A percentile compares a stretch with the other conserved stretches of the same genome.
phyloP scores from a whole-genome alignment of 1,139 yeast species.

The Scheffersomyces lignicola region DNA sequence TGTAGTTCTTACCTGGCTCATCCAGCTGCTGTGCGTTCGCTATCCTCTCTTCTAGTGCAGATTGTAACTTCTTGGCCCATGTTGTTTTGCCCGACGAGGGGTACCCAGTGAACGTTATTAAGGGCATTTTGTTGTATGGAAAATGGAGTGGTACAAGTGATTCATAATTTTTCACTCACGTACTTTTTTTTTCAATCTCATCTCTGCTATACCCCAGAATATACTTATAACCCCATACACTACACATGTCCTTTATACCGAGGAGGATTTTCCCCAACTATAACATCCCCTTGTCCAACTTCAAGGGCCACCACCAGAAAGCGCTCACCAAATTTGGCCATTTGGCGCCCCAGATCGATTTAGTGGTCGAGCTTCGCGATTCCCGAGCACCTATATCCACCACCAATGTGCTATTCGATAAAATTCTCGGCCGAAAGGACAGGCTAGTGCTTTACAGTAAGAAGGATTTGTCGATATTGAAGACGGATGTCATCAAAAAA shows the following conservation, averaged over 20 bases:
- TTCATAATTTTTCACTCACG: not conserved
- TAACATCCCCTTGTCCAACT: slow-evolving; percentile 70
- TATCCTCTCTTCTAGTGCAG: slow-evolving; percentile 50
- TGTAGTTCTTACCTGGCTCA: slow-evolving; percentile 53
- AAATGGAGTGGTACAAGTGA: no score
- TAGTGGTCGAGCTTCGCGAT: slow-evolving; percentile 83
- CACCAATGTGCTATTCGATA: slow-evolving; percentile 76
- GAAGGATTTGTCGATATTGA: slow-evolving; percentile 49
- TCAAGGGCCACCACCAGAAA: slow-evolving; percentile 88
- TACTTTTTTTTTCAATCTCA: not conserved
- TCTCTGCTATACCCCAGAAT: not conserved
- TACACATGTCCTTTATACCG: slow-evolving; percentile 42
- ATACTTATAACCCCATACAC: not conserved
- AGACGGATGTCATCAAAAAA: slow-evolving; percentile 33
- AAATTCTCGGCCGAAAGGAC: slow-evolving; percentile 58
- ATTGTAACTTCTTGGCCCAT: slow-evolving; percentile 59
- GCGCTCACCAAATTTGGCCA: slow-evolving; percentile 72
- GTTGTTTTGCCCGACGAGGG: slow-evolving; percentile 86
- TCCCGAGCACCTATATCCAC: slow-evolving; percentile 87
- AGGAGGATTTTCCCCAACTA: slow-evolving; percentile 62
- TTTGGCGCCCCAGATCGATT: slow-evolving; percentile 76
- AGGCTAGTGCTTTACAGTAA: slow-evolving; percentile 70
- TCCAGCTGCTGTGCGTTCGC: slow-evolving; percentile 28
- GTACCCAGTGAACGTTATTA: slow-evolving; percentile 77
- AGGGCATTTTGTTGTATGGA: slow-evolving; percentile 58